Conservation (phyloP, 2,329 filamentous ascomycete genomes). For the Fusarium xyrophilum region DNA sequence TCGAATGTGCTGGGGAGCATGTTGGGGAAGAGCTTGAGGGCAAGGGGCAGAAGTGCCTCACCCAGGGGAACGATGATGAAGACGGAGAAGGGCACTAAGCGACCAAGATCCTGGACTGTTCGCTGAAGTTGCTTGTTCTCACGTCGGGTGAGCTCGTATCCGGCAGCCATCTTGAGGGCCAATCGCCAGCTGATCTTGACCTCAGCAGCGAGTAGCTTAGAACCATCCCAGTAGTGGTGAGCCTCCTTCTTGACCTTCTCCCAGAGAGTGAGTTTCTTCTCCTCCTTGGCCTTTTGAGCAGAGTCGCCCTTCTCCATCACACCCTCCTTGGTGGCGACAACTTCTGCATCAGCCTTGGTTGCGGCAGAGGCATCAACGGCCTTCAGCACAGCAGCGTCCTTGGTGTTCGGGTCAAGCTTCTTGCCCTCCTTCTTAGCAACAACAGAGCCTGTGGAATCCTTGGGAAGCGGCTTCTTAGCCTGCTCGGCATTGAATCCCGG, state of each 20-base stretch:
- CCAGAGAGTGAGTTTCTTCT: constrained; percentile 85
- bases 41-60: constrained; percentile 88
- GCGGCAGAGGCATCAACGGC: constrained; percentile 42
- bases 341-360: constrained; percentile 48
- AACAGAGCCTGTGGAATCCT: constrained; percentile 52
- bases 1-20: constrained; percentile 97
- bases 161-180: constrained; percentile 95
- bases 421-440: constrained; percentile 48
- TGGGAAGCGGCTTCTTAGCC: constrained; percentile 82
- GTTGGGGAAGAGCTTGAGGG: constrained; percentile 95
- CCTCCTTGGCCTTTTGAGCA: constrained; percentile 66
- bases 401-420: constrained; percentile 37
- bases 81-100: constrained; percentile 92
- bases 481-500: constrained; percentile 90
- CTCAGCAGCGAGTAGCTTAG: constrained; percentile 90
- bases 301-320: constrained; percentile 65
- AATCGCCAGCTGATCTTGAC: constrained; percentile 90
- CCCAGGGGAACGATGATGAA: constrained; percentile 98
- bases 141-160: constrained; percentile 93
- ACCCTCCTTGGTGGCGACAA: constrained; percentile 63
- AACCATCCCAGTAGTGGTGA: constrained; percentile 98
- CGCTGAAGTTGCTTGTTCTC: constrained; percentile 92
- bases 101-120: constrained; percentile 91
- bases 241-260: constrained; percentile 96
- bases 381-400: constrained; percentile 12